Evolutionary conservation across 768 basidiomycete species (phyloP).

Genomic region (Scleroderma bovista): DNA sequence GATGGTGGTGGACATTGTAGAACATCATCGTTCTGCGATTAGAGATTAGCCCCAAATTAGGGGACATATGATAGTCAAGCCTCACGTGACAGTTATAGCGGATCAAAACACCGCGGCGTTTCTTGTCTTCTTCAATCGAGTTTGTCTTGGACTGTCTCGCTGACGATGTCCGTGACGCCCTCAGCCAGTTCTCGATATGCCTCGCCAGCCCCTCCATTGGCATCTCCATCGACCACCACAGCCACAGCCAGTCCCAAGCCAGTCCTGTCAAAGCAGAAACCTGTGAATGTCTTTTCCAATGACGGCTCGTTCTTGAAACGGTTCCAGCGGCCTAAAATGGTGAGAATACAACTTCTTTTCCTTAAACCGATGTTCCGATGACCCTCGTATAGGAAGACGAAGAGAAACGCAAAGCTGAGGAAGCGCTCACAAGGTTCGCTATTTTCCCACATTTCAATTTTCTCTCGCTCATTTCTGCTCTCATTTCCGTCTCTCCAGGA

Average conservation of each 20-base stretch:
- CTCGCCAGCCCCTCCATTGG: conserved; percentile 8
- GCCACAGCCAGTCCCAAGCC: conserved; percentile 15
- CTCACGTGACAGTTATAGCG: background rate
- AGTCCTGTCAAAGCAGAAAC: conserved; percentile 33
- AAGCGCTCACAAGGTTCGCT: conserved; percentile 44
- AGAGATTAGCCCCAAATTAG: too few species aligned
- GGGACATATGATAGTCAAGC: too few species aligned
- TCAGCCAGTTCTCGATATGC: conserved; percentile 6
- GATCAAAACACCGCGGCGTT: too few species aligned
- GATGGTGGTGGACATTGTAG: too few species aligned
- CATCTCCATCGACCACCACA: conserved; percentile 16
- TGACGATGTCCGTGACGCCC: conserved; percentile 12
- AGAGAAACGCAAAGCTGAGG: conserved; percentile 50
- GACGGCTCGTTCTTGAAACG: conserved; percentile 67
- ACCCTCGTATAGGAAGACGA: conserved; percentile 44
- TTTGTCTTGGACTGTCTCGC: too few species aligned
- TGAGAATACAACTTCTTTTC: conserved; percentile 16
- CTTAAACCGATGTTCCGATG: background rate
- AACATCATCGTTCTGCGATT: too few species aligned
- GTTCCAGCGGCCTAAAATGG: conserved; percentile 54
- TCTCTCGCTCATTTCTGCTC: background rate
- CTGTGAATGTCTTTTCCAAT: conserved; percentile 60
- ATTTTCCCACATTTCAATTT: background rate
- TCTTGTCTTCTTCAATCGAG: too few species aligned
- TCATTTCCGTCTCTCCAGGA: conserved; percentile 33